These are phyloP conservation scores for Mortierella sp. DNA, from an alignment of 371 early-diverging fungal species.

Conservation along the genomic window DNA sequence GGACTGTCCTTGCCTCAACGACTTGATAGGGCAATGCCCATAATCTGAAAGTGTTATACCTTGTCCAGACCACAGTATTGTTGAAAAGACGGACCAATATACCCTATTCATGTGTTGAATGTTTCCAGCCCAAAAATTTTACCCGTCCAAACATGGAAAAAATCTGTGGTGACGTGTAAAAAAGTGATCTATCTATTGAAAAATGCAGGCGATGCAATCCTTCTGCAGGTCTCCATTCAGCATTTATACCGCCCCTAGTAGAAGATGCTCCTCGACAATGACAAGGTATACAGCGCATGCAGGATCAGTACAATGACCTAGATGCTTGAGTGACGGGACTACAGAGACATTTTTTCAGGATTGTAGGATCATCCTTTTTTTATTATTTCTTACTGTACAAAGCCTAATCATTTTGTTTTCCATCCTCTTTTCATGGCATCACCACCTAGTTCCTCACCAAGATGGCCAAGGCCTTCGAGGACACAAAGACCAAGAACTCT, in stretches of 20 bases:
- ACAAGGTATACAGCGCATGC: conserved; percentile 38
- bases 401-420: neutral
- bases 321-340: neutral
- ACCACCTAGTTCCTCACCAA: conserved; percentile 43
- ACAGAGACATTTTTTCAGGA: neutral
- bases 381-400: neutral
- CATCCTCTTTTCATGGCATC: neutral
- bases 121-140: too few species aligned
- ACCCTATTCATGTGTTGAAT: too few species aligned
- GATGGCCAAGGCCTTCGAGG: conserved; percentile 55
- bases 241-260: neutral
- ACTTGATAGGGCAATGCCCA: too few species aligned
- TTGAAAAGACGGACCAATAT: too few species aligned
- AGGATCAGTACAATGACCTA: neutral
- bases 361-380: neutral
- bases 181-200: too few species aligned
- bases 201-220: too few species aligned
- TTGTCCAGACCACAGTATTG: too few species aligned
- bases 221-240: conserved; percentile 1
- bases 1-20: too few species aligned
- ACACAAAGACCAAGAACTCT: conserved; percentile 39
- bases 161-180: too few species aligned
- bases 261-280: conserved; percentile 53
- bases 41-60: too few species aligned
- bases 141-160: too few species aligned